Conservation (phyloP, 768 basidiomycete genomes). For the Saitozyma podzolica region DNA sequence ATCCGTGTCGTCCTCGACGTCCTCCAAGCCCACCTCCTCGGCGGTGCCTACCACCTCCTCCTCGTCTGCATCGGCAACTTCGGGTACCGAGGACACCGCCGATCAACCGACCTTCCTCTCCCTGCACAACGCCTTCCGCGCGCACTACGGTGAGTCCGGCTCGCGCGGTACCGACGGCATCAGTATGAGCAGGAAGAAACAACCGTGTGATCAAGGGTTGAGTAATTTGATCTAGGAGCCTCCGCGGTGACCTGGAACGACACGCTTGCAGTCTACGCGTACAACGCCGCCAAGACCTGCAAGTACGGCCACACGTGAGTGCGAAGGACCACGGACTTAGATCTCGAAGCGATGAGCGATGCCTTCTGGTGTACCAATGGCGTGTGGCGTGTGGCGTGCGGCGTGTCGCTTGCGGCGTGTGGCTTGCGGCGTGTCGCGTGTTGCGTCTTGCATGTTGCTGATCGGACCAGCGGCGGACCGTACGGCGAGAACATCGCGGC, state of each 20-base stretch:
- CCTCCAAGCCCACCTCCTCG: neutral
- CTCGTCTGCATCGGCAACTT: slow-evolving; percentile 2
- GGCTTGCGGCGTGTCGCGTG: neutral
- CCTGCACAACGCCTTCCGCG: slow-evolving; percentile 39
- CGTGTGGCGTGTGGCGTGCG: too few species aligned
- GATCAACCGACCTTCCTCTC: slow-evolving; percentile 20
- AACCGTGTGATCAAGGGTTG: neutral
- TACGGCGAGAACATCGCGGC: slow-evolving; percentile 47
- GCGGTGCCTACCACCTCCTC: neutral
- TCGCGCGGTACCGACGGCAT: too few species aligned
- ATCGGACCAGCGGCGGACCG: slow-evolving; percentile 16
- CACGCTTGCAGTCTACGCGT: slow-evolving; percentile 63
- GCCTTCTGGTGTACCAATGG: slow-evolving; percentile 1
- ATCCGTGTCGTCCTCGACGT: neutral
- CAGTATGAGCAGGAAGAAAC: neutral
- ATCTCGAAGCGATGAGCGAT: neutral
- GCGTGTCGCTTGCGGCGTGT: too few species aligned
- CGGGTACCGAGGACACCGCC: slow-evolving; percentile 4
- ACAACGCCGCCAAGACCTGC: slow-evolving; percentile 69
- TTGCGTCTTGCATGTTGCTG: too few species aligned
- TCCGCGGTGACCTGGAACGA: slow-evolving; percentile 65
- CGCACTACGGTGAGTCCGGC: slow-evolving; percentile 24
- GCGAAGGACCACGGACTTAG: neutral
- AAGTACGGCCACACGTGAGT: slow-evolving; percentile 60
- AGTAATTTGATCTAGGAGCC: slow-evolving; percentile 56